Conservation (phyloP, 2,329 filamentous ascomycete genomes). For the Trichophyton benhamiae region DNA sequence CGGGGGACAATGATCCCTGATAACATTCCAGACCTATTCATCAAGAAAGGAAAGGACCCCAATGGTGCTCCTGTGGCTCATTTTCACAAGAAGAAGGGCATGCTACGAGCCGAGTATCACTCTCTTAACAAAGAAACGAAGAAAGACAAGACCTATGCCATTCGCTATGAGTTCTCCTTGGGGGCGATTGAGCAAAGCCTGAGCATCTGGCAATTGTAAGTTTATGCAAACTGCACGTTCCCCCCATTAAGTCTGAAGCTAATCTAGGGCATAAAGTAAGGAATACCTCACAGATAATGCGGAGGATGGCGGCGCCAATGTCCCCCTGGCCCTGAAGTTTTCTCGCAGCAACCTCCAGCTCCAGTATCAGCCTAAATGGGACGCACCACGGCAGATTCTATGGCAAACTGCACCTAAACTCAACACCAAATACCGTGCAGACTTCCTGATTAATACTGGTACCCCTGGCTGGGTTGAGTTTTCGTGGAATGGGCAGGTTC, state of each 20-base stretch:
- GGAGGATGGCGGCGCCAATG: constrained; percentile 9
- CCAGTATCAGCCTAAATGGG: constrained; percentile 11
- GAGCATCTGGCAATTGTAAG: constrained; percentile 11
- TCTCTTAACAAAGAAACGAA: constrained; percentile 8
- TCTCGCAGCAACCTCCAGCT: constrained; percentile 10
- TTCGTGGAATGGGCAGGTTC: constrained; percentile 7
- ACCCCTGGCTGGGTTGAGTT: constrained; percentile 9
- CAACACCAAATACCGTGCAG: constrained; percentile 9
- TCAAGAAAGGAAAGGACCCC: constrained; percentile 9
- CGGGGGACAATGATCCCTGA: constrained; percentile 6
- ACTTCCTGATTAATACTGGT: constrained; percentile 8
- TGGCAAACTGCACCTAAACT: constrained; percentile 1
- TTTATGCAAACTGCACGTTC: background rate
- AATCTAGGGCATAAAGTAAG: constrained; percentile 6
- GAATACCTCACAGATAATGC: constrained; percentile 10
- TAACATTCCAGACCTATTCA: constrained; percentile 9
- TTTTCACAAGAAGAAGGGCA: constrained; percentile 10
- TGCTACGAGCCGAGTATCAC: constrained; percentile 10
- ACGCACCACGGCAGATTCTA: constrained; percentile 8
- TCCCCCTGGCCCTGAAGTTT: constrained; percentile 10
- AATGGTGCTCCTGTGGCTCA: constrained; percentile 7
- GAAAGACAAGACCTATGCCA: constrained; percentile 10
- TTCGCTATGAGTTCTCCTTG: constrained; percentile 10
- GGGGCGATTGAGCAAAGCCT: constrained; percentile 8
- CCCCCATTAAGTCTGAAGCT: background rate